phyloP scores from a whole-genome alignment of 1,139 yeast species.

The Hanseniaspora sp. region DNA sequence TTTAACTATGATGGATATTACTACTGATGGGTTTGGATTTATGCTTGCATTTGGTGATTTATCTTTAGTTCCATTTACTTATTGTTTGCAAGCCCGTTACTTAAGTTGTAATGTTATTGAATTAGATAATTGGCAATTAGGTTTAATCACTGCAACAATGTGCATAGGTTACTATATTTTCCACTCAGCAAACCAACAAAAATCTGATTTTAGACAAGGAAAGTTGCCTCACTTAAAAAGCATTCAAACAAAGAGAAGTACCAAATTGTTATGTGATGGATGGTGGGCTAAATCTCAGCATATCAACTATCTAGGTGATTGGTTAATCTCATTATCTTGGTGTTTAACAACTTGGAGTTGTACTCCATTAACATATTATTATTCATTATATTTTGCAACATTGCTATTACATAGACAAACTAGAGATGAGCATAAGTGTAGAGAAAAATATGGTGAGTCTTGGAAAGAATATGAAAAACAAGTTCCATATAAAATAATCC shows the following conservation, averaged over 20 bases:
- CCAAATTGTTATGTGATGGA: slow-evolving; percentile 72
- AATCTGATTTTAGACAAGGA: slow-evolving; percentile 73
- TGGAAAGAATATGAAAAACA: slow-evolving; percentile 71
- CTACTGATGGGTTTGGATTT: slow-evolving; percentile 94
- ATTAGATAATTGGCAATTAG: slow-evolving; percentile 38
- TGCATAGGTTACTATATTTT: slow-evolving; percentile 69
- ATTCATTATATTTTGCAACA: slow-evolving; percentile 69
- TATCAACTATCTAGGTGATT: slow-evolving; percentile 89
- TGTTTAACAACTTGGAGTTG: slow-evolving; percentile 79
- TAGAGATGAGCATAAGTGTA: slow-evolving; percentile 87
- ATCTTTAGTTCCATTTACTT: slow-evolving; percentile 88
- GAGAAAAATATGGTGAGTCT: slow-evolving; percentile 67
- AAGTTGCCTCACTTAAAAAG: slow-evolving; percentile 53
- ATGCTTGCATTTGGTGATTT: slow-evolving; percentile 93
- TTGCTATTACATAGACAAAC: slow-evolving; percentile 76
- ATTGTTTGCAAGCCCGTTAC: slow-evolving; percentile 75
- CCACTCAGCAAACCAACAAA: slow-evolving; percentile 73
- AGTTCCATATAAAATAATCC: slow-evolving; percentile 86
- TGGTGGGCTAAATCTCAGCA: slow-evolving; percentile 97
- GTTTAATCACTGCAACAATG: slow-evolving; percentile 37
- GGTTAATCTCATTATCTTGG: slow-evolving; percentile 88
- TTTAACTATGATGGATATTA: slow-evolving; percentile 86
- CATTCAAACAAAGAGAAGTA: slow-evolving; percentile 64
- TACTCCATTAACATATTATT: slow-evolving; percentile 78
- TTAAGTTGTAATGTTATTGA: slow-evolving; percentile 53